Evolutionary conservation across 2,329 filamentous ascomycete species (phyloP), one percentile per base, ranked within the genome.

Genomic region (Colletotrichum acutatum): DNA sequence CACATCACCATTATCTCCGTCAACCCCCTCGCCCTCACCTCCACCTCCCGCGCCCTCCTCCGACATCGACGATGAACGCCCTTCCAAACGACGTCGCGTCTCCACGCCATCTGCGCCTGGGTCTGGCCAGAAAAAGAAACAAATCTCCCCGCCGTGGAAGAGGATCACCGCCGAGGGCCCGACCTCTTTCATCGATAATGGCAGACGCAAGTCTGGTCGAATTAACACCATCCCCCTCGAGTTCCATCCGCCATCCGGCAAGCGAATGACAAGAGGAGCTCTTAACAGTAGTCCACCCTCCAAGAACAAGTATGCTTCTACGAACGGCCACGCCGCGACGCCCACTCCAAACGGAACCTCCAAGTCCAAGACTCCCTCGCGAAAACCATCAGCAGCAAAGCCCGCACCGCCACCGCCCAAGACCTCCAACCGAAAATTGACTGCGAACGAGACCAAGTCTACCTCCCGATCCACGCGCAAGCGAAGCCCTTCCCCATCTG

Each of bases 81-180:
- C 90, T 30, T 82, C 86, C 19, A 95, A 95, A 82, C 90, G 92
- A 80, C 91, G 91, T 74, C 91, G 84, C 74, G 85, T 88, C 11
- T 79, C 81, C 74, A 88, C 84, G 28, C 85, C 86, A 42, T 79
- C 78, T 0, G 79, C 81, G 71, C 71, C 76, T 26, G 61, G 61
- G 1, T 77, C 72, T 68, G 75, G 82, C 72, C 81, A 85, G 74
- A 82, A 86, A 74, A 78, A 82, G 78, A 86, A 92, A 83, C 84
- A 86, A 66, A 87, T 89, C 73, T 98, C 96, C 75, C 97, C 97
- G 76, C 97, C 97, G 26, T 99, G 97, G 97, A 98, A 97, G 85
- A 94, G 91, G 79, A 89, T 94, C 75, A 89, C 89, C 72, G 94
- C 93, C 53, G 94, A 97, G 32, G 97, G 97, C 0, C 97, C 97